Conservation (phyloP, 2,329 filamentous ascomycete species). For the Metarhizium guizhouense region DNA sequence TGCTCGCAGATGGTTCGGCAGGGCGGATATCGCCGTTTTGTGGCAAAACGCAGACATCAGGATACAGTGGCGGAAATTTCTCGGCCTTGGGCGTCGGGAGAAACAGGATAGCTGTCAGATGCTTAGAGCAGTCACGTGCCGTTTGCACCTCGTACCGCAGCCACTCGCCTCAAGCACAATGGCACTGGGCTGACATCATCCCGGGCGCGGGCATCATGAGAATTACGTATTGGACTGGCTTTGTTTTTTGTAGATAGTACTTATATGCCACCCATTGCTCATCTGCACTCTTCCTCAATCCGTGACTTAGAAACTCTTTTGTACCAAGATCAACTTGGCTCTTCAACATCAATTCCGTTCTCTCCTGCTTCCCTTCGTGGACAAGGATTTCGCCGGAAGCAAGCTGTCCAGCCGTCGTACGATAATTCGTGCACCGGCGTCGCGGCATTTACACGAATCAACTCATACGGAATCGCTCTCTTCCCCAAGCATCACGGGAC, state of each 20-base stretch:
- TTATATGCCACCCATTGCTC: too few species aligned
- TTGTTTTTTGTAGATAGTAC: too few species aligned
- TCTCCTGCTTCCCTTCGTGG: not conserved
- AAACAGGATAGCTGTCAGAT: not conserved
- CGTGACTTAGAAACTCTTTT: too few species aligned
- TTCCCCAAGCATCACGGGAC: too few species aligned
- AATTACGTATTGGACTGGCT: not conserved
- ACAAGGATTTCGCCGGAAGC: not conserved
- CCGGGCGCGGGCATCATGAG: not conserved
- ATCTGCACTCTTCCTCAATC: too few species aligned
- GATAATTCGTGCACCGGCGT: not conserved
- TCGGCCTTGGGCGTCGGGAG: conserved; percentile 14
- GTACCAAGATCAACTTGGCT: too few species aligned
- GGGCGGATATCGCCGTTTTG: not conserved
- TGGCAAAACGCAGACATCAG: not conserved
- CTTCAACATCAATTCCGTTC: too few species aligned
- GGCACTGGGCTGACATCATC: not conserved
- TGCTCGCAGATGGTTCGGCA: not conserved
- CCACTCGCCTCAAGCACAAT: too few species aligned
- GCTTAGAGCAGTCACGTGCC: not conserved
- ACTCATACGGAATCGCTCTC: too few species aligned
- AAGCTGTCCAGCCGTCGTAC: not conserved
- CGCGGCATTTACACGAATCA: not conserved
- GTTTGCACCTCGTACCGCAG: too few species aligned
- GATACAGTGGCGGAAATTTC: conserved; percentile 17